Evolutionary conservation across 208 protist genomes (phyloP), one percentile per base, ranked within the genome.

Genomic region (Leishmania tarentolae): DNA sequence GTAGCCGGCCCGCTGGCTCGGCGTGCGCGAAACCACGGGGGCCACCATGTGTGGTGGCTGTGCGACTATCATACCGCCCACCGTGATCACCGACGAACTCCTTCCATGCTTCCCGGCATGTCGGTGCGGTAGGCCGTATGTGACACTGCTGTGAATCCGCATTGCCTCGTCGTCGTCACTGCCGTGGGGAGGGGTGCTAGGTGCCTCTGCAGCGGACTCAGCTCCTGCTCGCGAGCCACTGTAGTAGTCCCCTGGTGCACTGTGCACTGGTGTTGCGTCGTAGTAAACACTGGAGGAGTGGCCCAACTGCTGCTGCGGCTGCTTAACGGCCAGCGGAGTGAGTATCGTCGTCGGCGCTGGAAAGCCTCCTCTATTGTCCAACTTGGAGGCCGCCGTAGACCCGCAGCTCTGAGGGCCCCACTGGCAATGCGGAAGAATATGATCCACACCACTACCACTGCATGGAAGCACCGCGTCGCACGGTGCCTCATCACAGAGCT

Each of bases 21-120:
- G 44, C 31, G 46, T 53, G 44, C 69, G 69, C 28, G 69, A 53
- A 21, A 37, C 42, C 3, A 21, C 69, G 3, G 40, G 69, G 24
- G 69, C 40, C 44, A 21, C 69, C 69, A 74, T 53, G 69, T 53
- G 69, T 15, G 40, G 69, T 21, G 69, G 69, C 69, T 74, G 69
- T 53, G 69, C 44, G 28, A 53, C 44, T 28, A 53, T 53, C 44
- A 74, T 74, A 37, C 44, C 69, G 9, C 46, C 69, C 44, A 74
- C 44, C 69, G 24, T 56, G 44, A 74, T 53, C 24, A 44, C 31
- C 44, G 69, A 53, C 5, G n/a, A 40, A n/a, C 44, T 74, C 13
- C 44, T 44, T 47, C 21, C 11, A 24, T 74, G 69, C 46, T 15
- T 21, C 28, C 21, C 65, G 13, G 19, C 65, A 37, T 44, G 31